phyloP scores from a whole-genome alignment of 2,329 filamentous ascomycete species.

The Cytospora schulzeri region DNA sequence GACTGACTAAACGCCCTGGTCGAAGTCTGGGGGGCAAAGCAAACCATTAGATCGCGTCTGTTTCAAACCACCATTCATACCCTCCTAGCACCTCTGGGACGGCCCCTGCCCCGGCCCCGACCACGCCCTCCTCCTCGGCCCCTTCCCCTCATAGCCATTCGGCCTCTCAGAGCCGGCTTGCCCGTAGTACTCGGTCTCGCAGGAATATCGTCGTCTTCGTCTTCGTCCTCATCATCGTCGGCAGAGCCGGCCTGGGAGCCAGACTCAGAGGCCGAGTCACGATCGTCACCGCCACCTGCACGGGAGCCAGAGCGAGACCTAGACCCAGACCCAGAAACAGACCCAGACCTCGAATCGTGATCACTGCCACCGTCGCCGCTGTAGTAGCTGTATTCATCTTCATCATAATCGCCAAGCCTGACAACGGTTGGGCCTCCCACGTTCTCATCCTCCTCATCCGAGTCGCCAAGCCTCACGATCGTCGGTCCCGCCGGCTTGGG shows the following conservation, averaged over 20 bases:
- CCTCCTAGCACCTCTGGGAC: constrained; percentile 20
- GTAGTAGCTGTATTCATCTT: constrained; percentile 29
- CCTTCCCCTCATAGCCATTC: constrained; percentile 18
- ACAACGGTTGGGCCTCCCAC: constrained; percentile 38
- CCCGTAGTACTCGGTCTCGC: constrained; percentile 11
- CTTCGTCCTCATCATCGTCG: constrained; percentile 31
- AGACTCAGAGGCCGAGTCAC: background rate
- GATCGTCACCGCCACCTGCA: too few species aligned
- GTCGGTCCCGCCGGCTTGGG: constrained; percentile 35
- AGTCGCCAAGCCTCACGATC: constrained; percentile 38
- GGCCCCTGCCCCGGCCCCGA: constrained; percentile 12
- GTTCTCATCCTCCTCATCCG: constrained; percentile 31
- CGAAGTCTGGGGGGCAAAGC: background rate
- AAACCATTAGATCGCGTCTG: background rate
- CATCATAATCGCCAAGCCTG: constrained; percentile 34
- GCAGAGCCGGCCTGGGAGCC: background rate
- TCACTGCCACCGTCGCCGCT: constrained; percentile 17
- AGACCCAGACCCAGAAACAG: background rate
- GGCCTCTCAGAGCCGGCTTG: constrained; percentile 29
- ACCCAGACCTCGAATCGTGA: constrained; percentile 24
- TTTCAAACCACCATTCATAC: constrained; percentile 5
- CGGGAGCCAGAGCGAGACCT: background rate
- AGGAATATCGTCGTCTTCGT: constrained; percentile 22
- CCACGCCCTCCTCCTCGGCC: constrained; percentile 14
- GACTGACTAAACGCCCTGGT: background rate